A percentile compares a stretch with the other conserved stretches of the same genome.
Evolutionary conservation across 2,329 filamentous ascomycete genomes (phyloP).

Genomic region (Lasiodiplodia gonubiensis): DNA sequence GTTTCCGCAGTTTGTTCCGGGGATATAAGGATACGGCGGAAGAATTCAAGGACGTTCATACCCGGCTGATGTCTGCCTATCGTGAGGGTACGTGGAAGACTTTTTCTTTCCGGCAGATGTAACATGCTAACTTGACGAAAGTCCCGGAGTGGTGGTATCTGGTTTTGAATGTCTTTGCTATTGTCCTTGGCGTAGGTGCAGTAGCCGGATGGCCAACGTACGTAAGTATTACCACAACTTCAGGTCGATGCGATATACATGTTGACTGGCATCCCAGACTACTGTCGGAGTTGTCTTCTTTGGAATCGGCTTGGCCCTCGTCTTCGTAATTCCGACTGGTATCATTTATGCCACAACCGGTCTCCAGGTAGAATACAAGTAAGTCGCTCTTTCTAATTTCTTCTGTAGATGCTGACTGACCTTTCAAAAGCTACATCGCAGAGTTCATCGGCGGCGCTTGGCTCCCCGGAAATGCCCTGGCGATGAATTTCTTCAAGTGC

Average conservation of each 20-base stretch:
- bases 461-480: slow-evolving; percentile 29
- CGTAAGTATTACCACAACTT: too few relatives aligned
- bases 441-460: slow-evolving; percentile 44
- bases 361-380: slow-evolving; percentile 54
- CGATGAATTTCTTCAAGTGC: slow-evolving; percentile 30
- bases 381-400: background rate
- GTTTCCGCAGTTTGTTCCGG: slow-evolving; percentile 38
- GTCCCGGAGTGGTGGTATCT: slow-evolving; percentile 50
- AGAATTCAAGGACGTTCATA: slow-evolving; percentile 39
- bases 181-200: slow-evolving; percentile 52
- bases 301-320: slow-evolving; percentile 55
- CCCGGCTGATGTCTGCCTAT: slow-evolving; percentile 42
- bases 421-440: slow-evolving; percentile 53
- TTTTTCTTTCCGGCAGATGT: background rate
- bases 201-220: slow-evolving; percentile 59
- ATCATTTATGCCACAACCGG: slow-evolving; percentile 62
- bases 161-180: slow-evolving; percentile 60
- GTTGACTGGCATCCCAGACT: slow-evolving; percentile 37
- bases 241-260: too few relatives aligned
- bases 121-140: background rate
- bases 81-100: slow-evolving; percentile 27
- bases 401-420: background rate
- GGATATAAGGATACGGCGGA: background rate
- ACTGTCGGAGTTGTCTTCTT: slow-evolving; percentile 59
- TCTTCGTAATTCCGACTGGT: slow-evolving; percentile 60